Evolutionary conservation across 805 yeast genomes (phyloP).

Genomic region (Wickerhamiella parazyma): DNA sequence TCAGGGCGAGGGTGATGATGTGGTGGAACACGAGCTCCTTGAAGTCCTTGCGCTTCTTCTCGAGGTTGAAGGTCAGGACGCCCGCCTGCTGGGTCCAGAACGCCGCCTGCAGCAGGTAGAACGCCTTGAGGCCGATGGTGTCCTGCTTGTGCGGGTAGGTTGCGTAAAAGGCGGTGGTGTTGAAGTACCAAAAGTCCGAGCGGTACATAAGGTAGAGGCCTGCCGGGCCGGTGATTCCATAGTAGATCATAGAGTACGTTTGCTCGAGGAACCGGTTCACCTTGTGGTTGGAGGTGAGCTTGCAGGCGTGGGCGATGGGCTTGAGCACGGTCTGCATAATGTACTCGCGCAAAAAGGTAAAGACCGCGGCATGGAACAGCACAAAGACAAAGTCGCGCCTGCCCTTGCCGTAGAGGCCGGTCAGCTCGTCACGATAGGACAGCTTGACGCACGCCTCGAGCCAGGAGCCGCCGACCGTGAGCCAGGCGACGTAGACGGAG

Average conservation of each 20-base stretch:
- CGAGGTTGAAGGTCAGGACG: slow-evolving; percentile 68
- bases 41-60: slow-evolving; percentile 90
- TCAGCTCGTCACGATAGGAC: slow-evolving; percentile 32
- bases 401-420: slow-evolving; percentile 69
- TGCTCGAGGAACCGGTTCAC: slow-evolving; percentile 84
- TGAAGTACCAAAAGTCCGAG: slow-evolving; percentile 79
- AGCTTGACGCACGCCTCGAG: slow-evolving; percentile 14
- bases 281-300: slow-evolving; percentile 42
- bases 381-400: slow-evolving; percentile 68
- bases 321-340: slow-evolving; percentile 65
- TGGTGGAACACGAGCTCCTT: slow-evolving; percentile 87
- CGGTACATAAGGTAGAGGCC: slow-evolving; percentile 81
- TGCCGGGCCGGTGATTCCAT: slow-evolving; percentile 65
- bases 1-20: slow-evolving; percentile 74
- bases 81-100: slow-evolving; percentile 96
- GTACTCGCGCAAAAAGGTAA: slow-evolving; percentile 85
- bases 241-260: slow-evolving; percentile 70
- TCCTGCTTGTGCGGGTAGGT: slow-evolving; percentile 74
- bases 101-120: slow-evolving; percentile 84
- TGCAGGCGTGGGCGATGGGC: slow-evolving; percentile 50
- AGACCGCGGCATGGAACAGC: slow-evolving; percentile 64
- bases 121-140: slow-evolving; percentile 56
- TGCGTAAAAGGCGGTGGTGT: slow-evolving; percentile 67
- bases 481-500: slow-evolving; percentile 12
- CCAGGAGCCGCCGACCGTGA: slow-evolving; percentile 16